These are phyloP conservation scores for Nicotiana undulata DNA, from an alignment of 257 asterid species.

Conservation along the genomic window DNA sequence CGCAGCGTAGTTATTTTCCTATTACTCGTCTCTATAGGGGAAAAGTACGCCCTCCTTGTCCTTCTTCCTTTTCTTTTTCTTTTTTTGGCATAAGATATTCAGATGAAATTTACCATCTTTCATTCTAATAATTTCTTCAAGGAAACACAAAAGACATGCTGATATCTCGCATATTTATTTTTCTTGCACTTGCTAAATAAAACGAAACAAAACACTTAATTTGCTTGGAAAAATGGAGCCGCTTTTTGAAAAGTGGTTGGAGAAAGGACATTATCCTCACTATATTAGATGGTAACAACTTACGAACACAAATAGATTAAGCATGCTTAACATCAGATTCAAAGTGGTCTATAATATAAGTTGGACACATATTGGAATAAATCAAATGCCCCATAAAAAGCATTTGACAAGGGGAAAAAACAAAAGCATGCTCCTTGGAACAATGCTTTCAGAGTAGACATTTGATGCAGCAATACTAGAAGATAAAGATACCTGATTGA, in stretches of 20 bases:
- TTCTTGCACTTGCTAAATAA: neutral
- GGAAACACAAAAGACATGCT: neutral
- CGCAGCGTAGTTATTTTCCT: neutral
- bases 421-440: neutral
- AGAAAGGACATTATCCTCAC: neutral
- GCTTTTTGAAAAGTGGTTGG: neutral
- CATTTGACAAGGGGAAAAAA: neutral
- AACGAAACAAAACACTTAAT: neutral
- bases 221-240: neutral
- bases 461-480: neutral
- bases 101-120: neutral
- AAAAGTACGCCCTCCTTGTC: neutral
- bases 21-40: neutral
- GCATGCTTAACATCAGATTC: neutral
- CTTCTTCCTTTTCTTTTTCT: neutral
- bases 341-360: neutral
- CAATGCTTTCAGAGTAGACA: neutral
- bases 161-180: neutral
- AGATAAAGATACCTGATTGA: conserved; percentile 64
- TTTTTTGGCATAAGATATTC: neutral
- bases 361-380: neutral
- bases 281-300: neutral
- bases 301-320: neutral
- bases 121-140: neutral
- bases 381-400: neutral